Conservation (phyloP, 805 yeast species). For the Candida succiphila region DNA sequence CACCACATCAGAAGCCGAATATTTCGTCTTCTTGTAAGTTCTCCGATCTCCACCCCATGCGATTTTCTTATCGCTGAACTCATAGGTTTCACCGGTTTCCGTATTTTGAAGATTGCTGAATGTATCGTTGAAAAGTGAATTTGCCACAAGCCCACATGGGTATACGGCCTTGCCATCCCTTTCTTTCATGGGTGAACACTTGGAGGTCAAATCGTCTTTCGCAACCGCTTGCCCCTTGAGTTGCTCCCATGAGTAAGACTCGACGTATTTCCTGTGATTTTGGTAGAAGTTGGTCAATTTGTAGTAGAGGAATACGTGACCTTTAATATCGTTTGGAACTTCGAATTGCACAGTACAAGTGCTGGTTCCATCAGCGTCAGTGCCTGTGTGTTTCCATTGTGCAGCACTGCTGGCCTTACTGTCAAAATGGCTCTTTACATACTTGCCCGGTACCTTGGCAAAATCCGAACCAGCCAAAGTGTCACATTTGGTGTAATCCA, state of each 20-base stretch:
- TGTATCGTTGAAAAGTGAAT: slow-evolving; percentile 86
- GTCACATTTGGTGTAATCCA: slow-evolving; percentile 71
- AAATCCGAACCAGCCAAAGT: slow-evolving; percentile 27
- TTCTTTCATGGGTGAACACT: slow-evolving; percentile 42
- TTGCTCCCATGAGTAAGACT: slow-evolving; percentile 73
- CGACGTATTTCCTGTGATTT: slow-evolving; percentile 90
- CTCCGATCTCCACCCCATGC: slow-evolving; percentile 79
- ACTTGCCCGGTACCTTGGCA: slow-evolving; percentile 46
- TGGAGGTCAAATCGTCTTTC: slow-evolving; percentile 34
- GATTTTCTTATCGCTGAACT: slow-evolving; percentile 46
- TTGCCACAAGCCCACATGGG: slow-evolving; percentile 95
- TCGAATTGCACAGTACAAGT: slow-evolving; percentile 64
- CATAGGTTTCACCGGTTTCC: slow-evolving; percentile 25
- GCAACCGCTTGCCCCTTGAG: slow-evolving; percentile 65
- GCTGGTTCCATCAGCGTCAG: slow-evolving; percentile 23
- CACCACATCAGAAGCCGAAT: slow-evolving; percentile 58
- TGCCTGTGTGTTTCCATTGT: slow-evolving; percentile 46
- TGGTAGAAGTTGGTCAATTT: slow-evolving; percentile 85
- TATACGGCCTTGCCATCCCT: slow-evolving; percentile 40
- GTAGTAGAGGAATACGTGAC: slow-evolving; percentile 73
- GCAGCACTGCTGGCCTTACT: slow-evolving; percentile 21
- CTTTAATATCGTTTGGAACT: slow-evolving; percentile 58
- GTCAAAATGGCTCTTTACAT: slow-evolving; percentile 54
- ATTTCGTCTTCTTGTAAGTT: slow-evolving; percentile 64
- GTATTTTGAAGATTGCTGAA: slow-evolving; percentile 39